Conservation (phyloP, 116 monocot species). For the Papilionanthe hybrid region DNA sequence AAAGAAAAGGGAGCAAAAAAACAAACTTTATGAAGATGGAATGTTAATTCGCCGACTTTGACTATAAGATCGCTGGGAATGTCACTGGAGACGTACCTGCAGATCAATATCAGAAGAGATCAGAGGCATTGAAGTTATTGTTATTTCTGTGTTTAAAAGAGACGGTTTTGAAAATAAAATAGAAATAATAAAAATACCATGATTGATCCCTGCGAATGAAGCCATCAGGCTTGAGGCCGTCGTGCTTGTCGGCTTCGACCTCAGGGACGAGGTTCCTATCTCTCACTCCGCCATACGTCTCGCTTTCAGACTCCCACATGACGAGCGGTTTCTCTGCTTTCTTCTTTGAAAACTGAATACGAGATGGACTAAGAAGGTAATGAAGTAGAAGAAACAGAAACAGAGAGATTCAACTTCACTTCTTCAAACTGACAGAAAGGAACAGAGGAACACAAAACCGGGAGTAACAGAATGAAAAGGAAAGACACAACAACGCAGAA, state of each 20-base stretch:
- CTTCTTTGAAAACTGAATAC: not conserved
- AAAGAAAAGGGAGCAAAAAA: not conserved
- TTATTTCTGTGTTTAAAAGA: not conserved
- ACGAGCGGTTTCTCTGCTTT: not conserved
- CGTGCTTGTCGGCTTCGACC: slow-evolving; percentile 27
- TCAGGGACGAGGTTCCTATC: slow-evolving; percentile 25
- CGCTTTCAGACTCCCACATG: slow-evolving; percentile 91
- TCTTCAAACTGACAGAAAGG: not conserved
- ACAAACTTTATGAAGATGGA: slow-evolving; percentile 86
- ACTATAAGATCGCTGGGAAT: slow-evolving; percentile 87
- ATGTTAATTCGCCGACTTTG: slow-evolving; percentile 51
- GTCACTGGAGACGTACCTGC: slow-evolving; percentile 71
- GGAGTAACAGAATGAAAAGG: not conserved
- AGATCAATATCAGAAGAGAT: not conserved
- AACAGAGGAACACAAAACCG: not conserved
- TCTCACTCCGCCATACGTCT: slow-evolving; percentile 17
- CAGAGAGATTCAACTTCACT: too few relatives aligned
- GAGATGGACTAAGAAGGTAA: too few relatives aligned
- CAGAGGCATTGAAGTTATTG: not conserved
- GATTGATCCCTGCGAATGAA: slow-evolving; percentile 71
- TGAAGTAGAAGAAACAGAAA: too few relatives aligned
- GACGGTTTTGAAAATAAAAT: not conserved
- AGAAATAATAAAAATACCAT: slow-evolving; percentile 62
- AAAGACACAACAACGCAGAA: not conserved
- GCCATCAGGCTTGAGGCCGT: slow-evolving; percentile 54